A percentile compares a stretch with the other conserved stretches of the same genome.
Conservation (phyloP, 2,329 filamentous ascomycete species). For the Ophiosphaerella korrae region DNA sequence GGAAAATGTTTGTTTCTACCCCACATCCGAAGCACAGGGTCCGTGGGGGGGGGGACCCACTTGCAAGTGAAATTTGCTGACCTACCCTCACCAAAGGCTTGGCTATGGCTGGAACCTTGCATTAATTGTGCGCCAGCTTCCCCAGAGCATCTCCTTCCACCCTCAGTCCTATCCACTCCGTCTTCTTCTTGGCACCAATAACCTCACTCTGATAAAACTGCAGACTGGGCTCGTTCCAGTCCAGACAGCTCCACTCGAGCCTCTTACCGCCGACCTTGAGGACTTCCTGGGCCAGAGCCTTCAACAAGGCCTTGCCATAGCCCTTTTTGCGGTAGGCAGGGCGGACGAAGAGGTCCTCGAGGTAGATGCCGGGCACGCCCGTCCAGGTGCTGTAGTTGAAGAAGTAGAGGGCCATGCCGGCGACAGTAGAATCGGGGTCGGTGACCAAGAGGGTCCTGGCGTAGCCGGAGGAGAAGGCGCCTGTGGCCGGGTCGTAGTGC, state of each 20-base stretch:
- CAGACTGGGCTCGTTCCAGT: constrained; percentile 92
- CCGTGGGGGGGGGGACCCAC: too few species aligned
- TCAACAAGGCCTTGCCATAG: constrained; percentile 78
- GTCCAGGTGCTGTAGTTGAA: constrained; percentile 97
- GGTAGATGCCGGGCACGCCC: constrained; percentile 83
- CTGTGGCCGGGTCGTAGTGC: constrained; percentile 62
- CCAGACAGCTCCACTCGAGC: constrained; percentile 88
- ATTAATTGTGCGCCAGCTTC: constrained; percentile 55
- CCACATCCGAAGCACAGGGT: too few species aligned
- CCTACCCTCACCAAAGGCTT: too few species aligned
- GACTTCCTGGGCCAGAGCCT: constrained; percentile 79
- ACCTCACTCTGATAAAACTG: constrained; percentile 70
- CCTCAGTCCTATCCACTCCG: constrained; percentile 76
- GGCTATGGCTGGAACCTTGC: too few species aligned
- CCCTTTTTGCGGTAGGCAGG: constrained; percentile 72
- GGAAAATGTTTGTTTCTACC: too few species aligned
- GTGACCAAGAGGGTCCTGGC: constrained; percentile 76
- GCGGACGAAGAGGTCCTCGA: constrained; percentile 90
- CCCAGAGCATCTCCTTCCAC: constrained; percentile 70
- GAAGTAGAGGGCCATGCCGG: constrained; percentile 88
- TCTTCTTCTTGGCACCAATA: constrained; percentile 67
- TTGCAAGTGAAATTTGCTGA: too few species aligned
- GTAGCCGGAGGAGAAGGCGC: constrained; percentile 61
- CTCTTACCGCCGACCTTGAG: constrained; percentile 72
- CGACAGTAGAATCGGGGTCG: constrained; percentile 53